phyloP scores from a whole-genome alignment of 1,284 basidiomycete genomes.

The Vanrija pseudolonga region DNA sequence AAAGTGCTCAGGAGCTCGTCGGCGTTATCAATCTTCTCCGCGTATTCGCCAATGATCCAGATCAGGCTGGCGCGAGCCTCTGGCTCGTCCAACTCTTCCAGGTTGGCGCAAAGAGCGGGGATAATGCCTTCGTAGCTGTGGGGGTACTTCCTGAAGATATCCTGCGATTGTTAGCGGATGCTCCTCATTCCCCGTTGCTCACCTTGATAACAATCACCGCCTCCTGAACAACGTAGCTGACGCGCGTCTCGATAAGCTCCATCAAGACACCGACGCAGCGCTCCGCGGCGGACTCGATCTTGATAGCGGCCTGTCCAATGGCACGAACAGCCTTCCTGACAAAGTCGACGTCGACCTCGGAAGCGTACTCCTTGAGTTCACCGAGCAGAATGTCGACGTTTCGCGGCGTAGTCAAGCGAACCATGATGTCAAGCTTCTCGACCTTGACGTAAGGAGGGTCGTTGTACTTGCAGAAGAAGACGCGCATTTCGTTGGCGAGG shows the following conservation, averaged over 20 bases:
- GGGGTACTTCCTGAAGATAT: slow-evolving; percentile 96
- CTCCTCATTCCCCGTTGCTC: not conserved
- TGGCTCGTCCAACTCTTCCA: slow-evolving; percentile 89
- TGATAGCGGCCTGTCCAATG: slow-evolving; percentile 94
- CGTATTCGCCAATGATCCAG: slow-evolving; percentile 98
- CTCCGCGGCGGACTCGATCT: slow-evolving; percentile 86
- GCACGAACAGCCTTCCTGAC: slow-evolving; percentile 95
- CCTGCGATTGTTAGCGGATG: slow-evolving; percentile 43
- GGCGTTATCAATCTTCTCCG: slow-evolving; percentile 91
- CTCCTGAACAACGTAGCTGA: slow-evolving; percentile 96
- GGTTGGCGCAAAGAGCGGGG: slow-evolving; percentile 82
- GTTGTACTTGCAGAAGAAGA: slow-evolving; percentile 99
- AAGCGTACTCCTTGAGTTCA: slow-evolving; percentile 96
- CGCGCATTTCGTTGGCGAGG: slow-evolving; percentile 93
- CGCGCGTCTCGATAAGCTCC: slow-evolving; percentile 84
- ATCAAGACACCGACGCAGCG: slow-evolving; percentile 84
- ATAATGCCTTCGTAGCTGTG: slow-evolving; percentile 95
- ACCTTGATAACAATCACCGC: slow-evolving; percentile 90
- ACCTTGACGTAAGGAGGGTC: slow-evolving; percentile 99
- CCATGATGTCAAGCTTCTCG: slow-evolving; percentile 98
- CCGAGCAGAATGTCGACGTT: slow-evolving; percentile 89
- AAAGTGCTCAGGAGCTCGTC: slow-evolving; percentile 93
- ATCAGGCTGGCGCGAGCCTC: slow-evolving; percentile 96
- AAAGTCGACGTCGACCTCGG: slow-evolving; percentile 97
- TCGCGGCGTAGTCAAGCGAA: slow-evolving; percentile 82